Conservation (phyloP, 176 grass and related monocot species). For the Musa itinerans region DNA sequence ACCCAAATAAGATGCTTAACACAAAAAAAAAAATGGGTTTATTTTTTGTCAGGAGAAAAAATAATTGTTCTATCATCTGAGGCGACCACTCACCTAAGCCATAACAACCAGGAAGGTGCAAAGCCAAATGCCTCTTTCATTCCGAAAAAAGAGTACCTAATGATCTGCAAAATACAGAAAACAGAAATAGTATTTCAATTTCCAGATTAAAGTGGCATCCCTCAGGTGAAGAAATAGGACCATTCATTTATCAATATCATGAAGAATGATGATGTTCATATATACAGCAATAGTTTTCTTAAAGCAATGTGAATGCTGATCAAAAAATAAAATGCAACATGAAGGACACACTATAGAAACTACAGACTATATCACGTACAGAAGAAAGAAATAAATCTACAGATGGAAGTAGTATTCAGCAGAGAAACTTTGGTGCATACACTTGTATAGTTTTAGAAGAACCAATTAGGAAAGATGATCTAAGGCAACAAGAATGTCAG, state of each 20-base stretch:
- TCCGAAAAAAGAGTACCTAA: slow-evolving; percentile 93
- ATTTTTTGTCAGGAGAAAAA: background rate
- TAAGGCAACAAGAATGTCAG: background rate
- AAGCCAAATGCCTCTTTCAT: slow-evolving; percentile 72
- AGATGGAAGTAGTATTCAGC: background rate
- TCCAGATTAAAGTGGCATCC: background rate
- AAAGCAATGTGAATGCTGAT: background rate
- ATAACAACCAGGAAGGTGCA: slow-evolving; percentile 72
- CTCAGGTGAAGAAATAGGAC: no score
- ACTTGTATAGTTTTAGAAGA: background rate
- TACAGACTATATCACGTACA: background rate
- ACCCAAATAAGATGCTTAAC: background rate
- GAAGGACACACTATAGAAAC: background rate
- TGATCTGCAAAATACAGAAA: slow-evolving; percentile 35
- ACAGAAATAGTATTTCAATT: background rate
- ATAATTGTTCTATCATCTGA: background rate
- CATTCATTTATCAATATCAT: background rate
- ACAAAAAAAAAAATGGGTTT: background rate
- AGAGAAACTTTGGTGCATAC: background rate
- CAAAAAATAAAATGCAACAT: background rate
- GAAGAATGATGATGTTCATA: background rate
- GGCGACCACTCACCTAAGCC: slow-evolving; percentile 51
- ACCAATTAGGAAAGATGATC: background rate
- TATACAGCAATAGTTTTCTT: background rate
- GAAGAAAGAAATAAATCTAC: background rate